Evolutionary conservation across 768 basidiomycete genomes (phyloP), one percentile per base, ranked within the genome.

Genomic region (Mycena latifolia): DNA sequence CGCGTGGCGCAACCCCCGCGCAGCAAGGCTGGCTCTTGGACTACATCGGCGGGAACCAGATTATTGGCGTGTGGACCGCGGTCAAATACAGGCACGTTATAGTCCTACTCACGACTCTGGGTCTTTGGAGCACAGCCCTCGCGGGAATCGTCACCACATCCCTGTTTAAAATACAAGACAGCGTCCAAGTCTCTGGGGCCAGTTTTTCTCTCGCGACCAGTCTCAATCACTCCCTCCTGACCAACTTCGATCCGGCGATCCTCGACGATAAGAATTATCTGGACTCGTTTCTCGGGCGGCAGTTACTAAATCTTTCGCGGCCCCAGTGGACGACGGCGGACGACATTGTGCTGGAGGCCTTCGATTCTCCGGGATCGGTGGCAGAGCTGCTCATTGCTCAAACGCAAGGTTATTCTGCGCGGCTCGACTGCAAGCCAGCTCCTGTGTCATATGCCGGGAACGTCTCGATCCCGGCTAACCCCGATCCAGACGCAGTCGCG

Each of bases 131-230:
- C 22, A 55, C 52, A 12, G 57, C 57, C 3, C 39, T 66, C n/a
- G 64, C 64, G 17, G 52, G 64, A 2, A 60, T 66, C 47, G 64
- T 61, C 25, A 24, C 64, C 41, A 66, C 64, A 18, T 66, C 64
- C 11, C 28, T 66, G 12, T 60, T 59, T 37, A 39, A 47, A 18
- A 35, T 66, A 14, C 22, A 66, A 31, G 58, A 59, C 24, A 45
- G 14, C 14, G 22, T 27, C 6, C 29, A 45, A 15, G 48, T 52
- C 5, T 10, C 50, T 15, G 11, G 52, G 14, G 37, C 41, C 12
- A 10, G 22, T 10, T 37, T 63, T 25, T 35, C 10, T 1, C 60
- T 22, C 37, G 25, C 50, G 3, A 53, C 60, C 27, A 22, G 8
- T 7, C 48, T 61, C 4, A 15, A 47, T 24, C 41, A 22, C 20